Base-by-base conservation (phyloP, 1,139 yeast genomes). In the Suhomyces choctaworum region DNA sequence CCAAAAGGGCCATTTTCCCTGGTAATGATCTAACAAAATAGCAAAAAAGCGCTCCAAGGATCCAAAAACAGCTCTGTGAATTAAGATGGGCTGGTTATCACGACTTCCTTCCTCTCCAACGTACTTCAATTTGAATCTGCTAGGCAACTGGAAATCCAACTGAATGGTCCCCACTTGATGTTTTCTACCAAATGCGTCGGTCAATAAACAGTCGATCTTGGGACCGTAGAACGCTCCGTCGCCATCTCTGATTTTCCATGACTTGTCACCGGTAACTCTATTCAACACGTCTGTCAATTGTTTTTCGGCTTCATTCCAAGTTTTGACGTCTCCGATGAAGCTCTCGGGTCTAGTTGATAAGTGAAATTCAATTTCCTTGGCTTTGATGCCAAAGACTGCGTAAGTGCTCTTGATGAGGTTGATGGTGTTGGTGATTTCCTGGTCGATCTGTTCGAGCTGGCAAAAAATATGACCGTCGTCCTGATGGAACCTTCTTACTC, bases 201-300 rank as follows among this genome's bases (percentile, higher is more conserved):
- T 79, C 33, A 92, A 78, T 53, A 87, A 72, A 31, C 92, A 78
- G 58, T 92, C 98, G 47, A 92, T 88, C 61, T 84, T 84, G 17
- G 99, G 99, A 1, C 99, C 99, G 58, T 92, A 92, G 62, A 92
- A 92, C 0, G 98, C 99, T 39, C 99, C 99, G 60, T 92, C 99
- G 12, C 96, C 96, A 39, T 80, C 85, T 45, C 89, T 83, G 9
- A 87, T 51, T 32, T 74, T 68, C 96, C 96, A 90, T 17, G 67
- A 58, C 25, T 74, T 73, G 16, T 45, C 42, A 6, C 82, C 83
- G 15, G 80, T 74, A 40, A 73, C 64, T 15, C 64, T 57, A 38
- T 83, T 69, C 45, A 92, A 66, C 2, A 92, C 94, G 7, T 63
- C 60, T 41, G 75, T 79, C 42, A 92, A 69, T 47, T 81, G 82